A percentile compares a stretch with the other conserved stretches of the same genome.
These are phyloP conservation scores for Acacia melanoxylon DNA, from an alignment of 306 rosid species.

Conservation along the genomic window DNA sequence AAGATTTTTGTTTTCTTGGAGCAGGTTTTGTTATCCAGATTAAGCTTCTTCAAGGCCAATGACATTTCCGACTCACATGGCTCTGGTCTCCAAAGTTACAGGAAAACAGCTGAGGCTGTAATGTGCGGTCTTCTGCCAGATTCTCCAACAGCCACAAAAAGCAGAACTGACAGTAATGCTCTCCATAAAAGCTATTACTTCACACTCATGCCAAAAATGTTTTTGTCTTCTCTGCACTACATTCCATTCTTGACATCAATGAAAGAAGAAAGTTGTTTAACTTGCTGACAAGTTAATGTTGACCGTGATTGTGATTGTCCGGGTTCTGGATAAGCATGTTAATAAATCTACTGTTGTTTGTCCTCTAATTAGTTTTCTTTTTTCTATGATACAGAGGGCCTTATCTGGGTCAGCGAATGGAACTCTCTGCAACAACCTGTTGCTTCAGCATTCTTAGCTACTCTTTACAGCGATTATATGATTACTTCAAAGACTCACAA, in stretches of 20 bases:
- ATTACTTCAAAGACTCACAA: conserved; percentile 66
- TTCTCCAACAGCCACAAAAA: conserved; percentile 89
- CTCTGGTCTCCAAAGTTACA: conserved; percentile 60
- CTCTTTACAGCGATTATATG: conserved; percentile 92
- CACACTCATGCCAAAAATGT: neutral
- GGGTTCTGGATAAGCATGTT: conserved; percentile 5
- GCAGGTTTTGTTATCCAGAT: conserved; percentile 91
- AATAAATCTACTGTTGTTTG: conserved; percentile 6
- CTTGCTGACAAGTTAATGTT: conserved; percentile 6
- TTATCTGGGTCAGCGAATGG: conserved; percentile 89
- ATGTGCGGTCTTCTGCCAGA: conserved; percentile 84
- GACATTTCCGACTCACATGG: conserved; percentile 41
- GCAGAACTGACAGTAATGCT: conserved; percentile 74
- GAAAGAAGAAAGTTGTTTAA: conserved; percentile 14
- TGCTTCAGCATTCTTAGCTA: conserved; percentile 92
- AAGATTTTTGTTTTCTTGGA: conserved; percentile 25
- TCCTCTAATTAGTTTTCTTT: neutral
- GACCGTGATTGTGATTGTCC: neutral
- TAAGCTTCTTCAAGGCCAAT: conserved; percentile 73
- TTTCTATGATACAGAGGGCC: conserved; percentile 57
- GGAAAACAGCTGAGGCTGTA: conserved; percentile 88
- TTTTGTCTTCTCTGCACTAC: conserved; percentile 6
- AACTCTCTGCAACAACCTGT: conserved; percentile 93
- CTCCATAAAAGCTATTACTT: conserved; percentile 32
- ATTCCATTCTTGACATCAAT: conserved; percentile 18